Evolutionary conservation across 805 yeast species (phyloP).

Genomic region (Ogataea chonburiensis): DNA sequence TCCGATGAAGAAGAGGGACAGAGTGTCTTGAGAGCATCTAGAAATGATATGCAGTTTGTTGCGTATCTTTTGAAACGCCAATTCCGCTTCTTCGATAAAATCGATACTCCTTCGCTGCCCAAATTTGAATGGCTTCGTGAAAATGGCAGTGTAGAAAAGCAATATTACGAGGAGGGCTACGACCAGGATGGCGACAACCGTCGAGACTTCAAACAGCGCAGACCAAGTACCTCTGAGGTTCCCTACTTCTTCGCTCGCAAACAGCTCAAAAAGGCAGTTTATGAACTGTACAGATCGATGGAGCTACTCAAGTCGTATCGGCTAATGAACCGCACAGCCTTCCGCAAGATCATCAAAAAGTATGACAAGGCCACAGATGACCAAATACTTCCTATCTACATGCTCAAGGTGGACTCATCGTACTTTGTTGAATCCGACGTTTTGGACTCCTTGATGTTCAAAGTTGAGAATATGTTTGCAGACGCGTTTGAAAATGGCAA

Average conservation of each 20-base stretch:
- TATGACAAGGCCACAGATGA: slow-evolving; percentile 72
- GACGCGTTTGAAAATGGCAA: slow-evolving; percentile 67
- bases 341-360: slow-evolving; percentile 85
- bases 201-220: slow-evolving; percentile 49
- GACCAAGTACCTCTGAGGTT: slow-evolving; percentile 29
- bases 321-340: slow-evolving; percentile 79
- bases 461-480: slow-evolving; percentile 68
- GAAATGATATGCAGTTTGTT: slow-evolving; percentile 19
- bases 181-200: slow-evolving; percentile 26
- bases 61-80: slow-evolving; percentile 27
- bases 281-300: slow-evolving; percentile 72
- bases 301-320: slow-evolving; percentile 70
- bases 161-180: slow-evolving; percentile 36
- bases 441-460: slow-evolving; percentile 59
- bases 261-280: slow-evolving; percentile 64
- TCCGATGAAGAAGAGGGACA: slow-evolving; percentile 16
- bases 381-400: slow-evolving; percentile 44
- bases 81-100: slow-evolving; percentile 33
- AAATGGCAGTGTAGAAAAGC: slow-evolving; percentile 33
- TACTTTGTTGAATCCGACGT: slow-evolving; percentile 63
- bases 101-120: slow-evolving; percentile 44
- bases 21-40: slow-evolving; percentile 5
- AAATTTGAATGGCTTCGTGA: slow-evolving; percentile 34
- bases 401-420: slow-evolving; percentile 56
- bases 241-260: slow-evolving; percentile 66